Evolutionary conservation across 495 filamentous ascomycete genomes (phyloP), one percentile per base, ranked within the genome.

Genomic region (Polyplosphaeria fusca): DNA sequence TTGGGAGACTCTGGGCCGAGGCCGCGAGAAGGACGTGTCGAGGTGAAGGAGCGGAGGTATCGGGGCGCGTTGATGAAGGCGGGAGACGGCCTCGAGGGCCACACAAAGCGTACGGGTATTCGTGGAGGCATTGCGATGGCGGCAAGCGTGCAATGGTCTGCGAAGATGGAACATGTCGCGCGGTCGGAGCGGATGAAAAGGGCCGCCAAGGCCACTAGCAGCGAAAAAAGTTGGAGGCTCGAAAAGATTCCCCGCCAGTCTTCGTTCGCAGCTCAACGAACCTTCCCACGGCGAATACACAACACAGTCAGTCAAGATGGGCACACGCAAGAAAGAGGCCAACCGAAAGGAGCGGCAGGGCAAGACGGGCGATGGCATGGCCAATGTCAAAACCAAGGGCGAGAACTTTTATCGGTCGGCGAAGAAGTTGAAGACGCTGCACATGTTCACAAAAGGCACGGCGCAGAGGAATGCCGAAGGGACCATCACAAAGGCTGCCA

Each of bases 371-470:
- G 85, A 89, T 80, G 91, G 89, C 64, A 91, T 92, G 87, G 78
- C 70, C 55, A 95, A 97, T 75, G 89, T 96, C 49, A 88, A 85
- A 68, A 77, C 81, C 57, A 98, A 98, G 73, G 93, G 94, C 70
- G 94, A 96, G 79, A 95, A 95, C 71, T 95, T 95, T 73, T 95
- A 94, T 72, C 79, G 88, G 76, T 84, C 76, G 54, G 90, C 89
- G 52, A 97, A 96, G 75, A 88, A 90, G 76, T 76, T 89, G 51
- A 91, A 88, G 75, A 80, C 76, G 41, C 69, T 97, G 70, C 93
- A 92, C 66, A 90, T 91, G 75, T 82, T 85, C 71, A 96, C 91
- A 71, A 86, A 88, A 64, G 89, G 86, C 38, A 87, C 84, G 60
- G 78, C 89, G 2, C 79, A 79, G 52, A 82, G 86, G 46, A 90